Percentiles rank a stretch among this genome's conserved stretches.
Conservation (phyloP, 108 stramenopile genomes). For the Aurantiochytrium sp. region DNA sequence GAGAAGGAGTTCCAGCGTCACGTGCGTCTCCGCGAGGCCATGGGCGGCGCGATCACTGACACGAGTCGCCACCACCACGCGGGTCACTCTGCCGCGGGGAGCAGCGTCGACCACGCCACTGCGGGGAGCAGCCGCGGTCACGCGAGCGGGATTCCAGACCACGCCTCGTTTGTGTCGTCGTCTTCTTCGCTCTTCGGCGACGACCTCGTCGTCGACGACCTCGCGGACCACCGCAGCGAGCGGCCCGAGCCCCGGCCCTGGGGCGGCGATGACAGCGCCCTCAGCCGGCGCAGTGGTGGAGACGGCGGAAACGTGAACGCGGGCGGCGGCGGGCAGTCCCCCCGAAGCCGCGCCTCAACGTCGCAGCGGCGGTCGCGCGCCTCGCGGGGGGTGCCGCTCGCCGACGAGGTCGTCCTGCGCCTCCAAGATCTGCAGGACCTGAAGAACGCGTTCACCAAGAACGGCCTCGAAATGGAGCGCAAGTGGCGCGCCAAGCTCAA, state of each 20-base stretch:
- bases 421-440: neutral
- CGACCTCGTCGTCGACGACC: neutral
- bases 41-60: no score
- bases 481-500: conserved; percentile 21
- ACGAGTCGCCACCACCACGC: no score
- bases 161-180: neutral
- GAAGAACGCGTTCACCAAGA: neutral
- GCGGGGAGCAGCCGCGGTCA: no score
- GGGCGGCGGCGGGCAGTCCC: no score
- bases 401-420: neutral
- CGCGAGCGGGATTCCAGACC: neutral
- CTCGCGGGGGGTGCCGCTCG: no score
- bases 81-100: no score
- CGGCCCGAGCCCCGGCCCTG: neutral
- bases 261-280: neutral
- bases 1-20: neutral
- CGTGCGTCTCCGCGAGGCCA: neutral
- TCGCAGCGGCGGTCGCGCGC: no score
- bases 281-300: no score
- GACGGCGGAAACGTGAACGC: no score
- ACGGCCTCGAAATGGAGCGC: neutral
- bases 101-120: no score
- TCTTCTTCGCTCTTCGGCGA: neutral
- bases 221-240: neutral
- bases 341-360: no score